Percentiles rank a stretch among this genome's conserved stretches.
Conservation (phyloP, 106 monocot species). For the Platanthera zijinensis region DNA sequence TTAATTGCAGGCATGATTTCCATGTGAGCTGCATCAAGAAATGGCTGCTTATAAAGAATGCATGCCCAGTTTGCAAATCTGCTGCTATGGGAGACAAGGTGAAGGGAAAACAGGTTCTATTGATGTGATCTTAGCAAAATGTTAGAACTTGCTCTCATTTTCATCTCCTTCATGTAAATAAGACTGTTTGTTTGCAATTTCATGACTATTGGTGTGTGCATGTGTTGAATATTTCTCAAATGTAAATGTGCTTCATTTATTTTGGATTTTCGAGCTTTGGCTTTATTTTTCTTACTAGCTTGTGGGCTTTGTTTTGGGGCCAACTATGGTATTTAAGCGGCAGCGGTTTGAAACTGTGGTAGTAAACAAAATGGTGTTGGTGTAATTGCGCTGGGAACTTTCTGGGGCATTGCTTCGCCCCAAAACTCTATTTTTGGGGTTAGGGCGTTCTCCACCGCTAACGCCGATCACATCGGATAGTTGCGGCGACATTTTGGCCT, state of each 20-base stretch:
- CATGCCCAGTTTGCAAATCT: constrained; percentile 64
- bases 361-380: too few species aligned
- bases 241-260: not conserved
- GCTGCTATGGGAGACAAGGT: constrained; percentile 17
- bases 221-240: not conserved
- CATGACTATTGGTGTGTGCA: not conserved
- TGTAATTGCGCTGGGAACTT: too few species aligned
- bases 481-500: too few species aligned
- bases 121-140: not conserved
- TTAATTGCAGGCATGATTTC: constrained; percentile 53
- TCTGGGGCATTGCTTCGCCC: too few species aligned
- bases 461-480: too few species aligned
- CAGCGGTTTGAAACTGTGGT: too few species aligned
- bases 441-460: too few species aligned
- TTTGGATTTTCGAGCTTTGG: not conserved
- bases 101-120: constrained; percentile 11
- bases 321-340: too few species aligned
- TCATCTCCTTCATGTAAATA: not conserved
- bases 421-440: too few species aligned
- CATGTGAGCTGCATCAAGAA: constrained; percentile 35
- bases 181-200: not conserved
- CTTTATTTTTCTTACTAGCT: too few species aligned
- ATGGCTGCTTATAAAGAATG: constrained; percentile 39
- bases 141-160: not conserved
- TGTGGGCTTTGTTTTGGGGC: too few species aligned